phyloP scores from a whole-genome alignment of 2,329 filamentous ascomycete genomes.

The Penicillium occitanis region DNA sequence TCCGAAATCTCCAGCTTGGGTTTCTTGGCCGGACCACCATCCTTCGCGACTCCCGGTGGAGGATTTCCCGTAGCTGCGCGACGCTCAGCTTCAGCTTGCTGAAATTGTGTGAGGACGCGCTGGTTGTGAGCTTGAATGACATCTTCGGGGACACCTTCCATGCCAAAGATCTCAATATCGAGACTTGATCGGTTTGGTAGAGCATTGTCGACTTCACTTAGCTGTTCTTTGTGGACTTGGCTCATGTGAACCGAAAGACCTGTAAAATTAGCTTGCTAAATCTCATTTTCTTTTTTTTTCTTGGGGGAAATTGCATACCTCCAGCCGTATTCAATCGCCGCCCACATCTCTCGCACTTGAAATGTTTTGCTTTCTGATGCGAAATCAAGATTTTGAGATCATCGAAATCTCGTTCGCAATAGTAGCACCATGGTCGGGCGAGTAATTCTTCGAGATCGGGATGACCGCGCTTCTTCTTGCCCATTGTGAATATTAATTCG shows the following conservation, averaged over 20 bases:
- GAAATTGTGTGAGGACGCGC: slow-evolving; percentile 80
- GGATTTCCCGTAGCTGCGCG: slow-evolving; percentile 82
- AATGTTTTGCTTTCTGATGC: slow-evolving; percentile 99
- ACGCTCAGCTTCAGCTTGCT: slow-evolving; percentile 79
- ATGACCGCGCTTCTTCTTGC: slow-evolving; percentile 83
- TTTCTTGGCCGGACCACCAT: slow-evolving; percentile 56
- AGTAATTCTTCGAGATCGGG: slow-evolving; percentile 88
- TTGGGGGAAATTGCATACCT: slow-evolving; percentile 57
- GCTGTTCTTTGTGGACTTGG: slow-evolving; percentile 94
- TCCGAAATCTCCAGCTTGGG: slow-evolving; percentile 73
- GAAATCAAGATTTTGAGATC: slow-evolving; percentile 94
- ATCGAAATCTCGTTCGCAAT: slow-evolving; percentile 98
- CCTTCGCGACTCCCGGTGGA: slow-evolving; percentile 51
- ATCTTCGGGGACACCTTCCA: slow-evolving; percentile 92
- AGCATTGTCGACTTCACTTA: slow-evolving; percentile 87
- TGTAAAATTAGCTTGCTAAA: slow-evolving; percentile 37
- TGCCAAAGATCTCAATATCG: slow-evolving; percentile 95
- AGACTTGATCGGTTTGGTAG: slow-evolving; percentile 80
- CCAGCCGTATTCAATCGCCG: slow-evolving; percentile 90
- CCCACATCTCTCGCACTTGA: slow-evolving; percentile 91
- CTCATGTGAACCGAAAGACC: slow-evolving; percentile 96
- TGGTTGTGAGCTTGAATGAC: slow-evolving; percentile 80
- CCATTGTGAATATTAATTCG: slow-evolving; percentile 11
- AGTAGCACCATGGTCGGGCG: slow-evolving; percentile 92
- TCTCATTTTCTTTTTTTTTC: neutral